Conservation (phyloP, 306 rosid genomes). For the Pyrus betulifolia region DNA sequence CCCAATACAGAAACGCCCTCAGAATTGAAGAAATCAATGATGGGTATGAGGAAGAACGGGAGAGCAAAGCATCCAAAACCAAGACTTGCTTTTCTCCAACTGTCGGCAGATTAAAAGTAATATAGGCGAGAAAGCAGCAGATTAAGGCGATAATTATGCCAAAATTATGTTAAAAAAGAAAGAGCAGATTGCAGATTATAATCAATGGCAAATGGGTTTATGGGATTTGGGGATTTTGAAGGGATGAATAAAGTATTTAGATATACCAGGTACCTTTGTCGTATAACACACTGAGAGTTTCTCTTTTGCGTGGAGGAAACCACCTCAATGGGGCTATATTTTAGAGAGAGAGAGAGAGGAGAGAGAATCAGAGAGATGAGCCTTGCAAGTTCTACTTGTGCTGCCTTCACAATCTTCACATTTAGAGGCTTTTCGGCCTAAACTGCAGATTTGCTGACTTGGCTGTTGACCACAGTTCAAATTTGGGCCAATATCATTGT, state of each 20-base stretch:
- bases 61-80: slow-evolving; percentile 6
- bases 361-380: background rate
- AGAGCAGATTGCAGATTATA: slow-evolving; percentile 9
- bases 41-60: slow-evolving; percentile 2
- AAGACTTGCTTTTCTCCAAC: background rate
- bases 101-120: slow-evolving; percentile 25
- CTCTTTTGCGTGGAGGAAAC: slow-evolving; percentile 57
- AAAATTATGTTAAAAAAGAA: background rate
- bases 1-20: slow-evolving; percentile 12
- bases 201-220: background rate
- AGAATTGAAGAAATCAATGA: slow-evolving; percentile 20
- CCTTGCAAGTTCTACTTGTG: background rate
- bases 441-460: background rate
- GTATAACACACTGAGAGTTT: slow-evolving; percentile 20
- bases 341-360: background rate
- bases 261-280: slow-evolving; percentile 20
- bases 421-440: background rate
- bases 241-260: slow-evolving; percentile 18
- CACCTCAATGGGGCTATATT: slow-evolving; percentile 21
- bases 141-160: background rate
- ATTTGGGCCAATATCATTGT: background rate
- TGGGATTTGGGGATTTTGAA: background rate
- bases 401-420: background rate
- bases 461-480: background rate
- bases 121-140: slow-evolving; percentile 8